A percentile compares a stretch with the other conserved stretches of the same genome.
Conservation (phyloP, 2,329 filamentous ascomycete genomes). For the Cytospora schulzeri region DNA sequence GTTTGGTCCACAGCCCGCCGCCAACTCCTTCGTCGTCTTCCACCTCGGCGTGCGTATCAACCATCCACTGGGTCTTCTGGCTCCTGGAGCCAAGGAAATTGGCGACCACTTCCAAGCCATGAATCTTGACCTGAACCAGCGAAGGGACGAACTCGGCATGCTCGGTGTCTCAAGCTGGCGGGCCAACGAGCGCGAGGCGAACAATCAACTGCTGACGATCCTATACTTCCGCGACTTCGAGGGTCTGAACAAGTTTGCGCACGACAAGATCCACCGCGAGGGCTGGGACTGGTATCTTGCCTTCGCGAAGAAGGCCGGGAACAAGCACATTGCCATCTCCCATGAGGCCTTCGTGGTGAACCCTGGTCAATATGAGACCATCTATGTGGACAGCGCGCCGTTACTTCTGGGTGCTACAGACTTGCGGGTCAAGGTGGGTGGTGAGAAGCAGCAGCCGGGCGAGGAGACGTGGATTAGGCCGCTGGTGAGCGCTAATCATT, state of each 20-base stretch:
- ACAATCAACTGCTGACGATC: slow-evolving; percentile 44
- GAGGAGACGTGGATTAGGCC: slow-evolving; percentile 38
- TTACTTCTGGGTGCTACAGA: slow-evolving; percentile 38
- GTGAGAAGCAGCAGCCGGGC: slow-evolving; percentile 30
- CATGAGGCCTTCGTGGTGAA: slow-evolving; percentile 57
- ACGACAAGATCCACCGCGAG: slow-evolving; percentile 48
- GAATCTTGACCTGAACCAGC: slow-evolving; percentile 37
- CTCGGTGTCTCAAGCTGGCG: slow-evolving; percentile 33
- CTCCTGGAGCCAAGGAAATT: slow-evolving; percentile 46
- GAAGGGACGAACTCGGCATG: slow-evolving; percentile 49
- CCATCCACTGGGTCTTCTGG: slow-evolving; percentile 52
- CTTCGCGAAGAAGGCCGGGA: slow-evolving; percentile 32
- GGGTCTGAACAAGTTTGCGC: slow-evolving; percentile 54
- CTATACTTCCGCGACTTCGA: slow-evolving; percentile 55
- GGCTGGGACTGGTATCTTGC: slow-evolving; percentile 53
- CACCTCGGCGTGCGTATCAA: slow-evolving; percentile 49
- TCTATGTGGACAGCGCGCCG: slow-evolving; percentile 51
- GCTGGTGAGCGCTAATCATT: slow-evolving; percentile 38
- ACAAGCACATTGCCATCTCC: slow-evolving; percentile 50
- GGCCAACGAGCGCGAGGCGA: slow-evolving; percentile 38
- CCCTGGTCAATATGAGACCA: slow-evolving; percentile 50
- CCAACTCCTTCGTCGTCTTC: slow-evolving; percentile 44
- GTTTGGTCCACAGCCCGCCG: slow-evolving; percentile 31
- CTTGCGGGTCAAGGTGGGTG: slow-evolving; percentile 23
- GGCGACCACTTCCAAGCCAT: slow-evolving; percentile 43